These are phyloP conservation scores for Quercus lobata DNA, from an alignment of 331 rosid genomes.

Conservation along the genomic window DNA sequence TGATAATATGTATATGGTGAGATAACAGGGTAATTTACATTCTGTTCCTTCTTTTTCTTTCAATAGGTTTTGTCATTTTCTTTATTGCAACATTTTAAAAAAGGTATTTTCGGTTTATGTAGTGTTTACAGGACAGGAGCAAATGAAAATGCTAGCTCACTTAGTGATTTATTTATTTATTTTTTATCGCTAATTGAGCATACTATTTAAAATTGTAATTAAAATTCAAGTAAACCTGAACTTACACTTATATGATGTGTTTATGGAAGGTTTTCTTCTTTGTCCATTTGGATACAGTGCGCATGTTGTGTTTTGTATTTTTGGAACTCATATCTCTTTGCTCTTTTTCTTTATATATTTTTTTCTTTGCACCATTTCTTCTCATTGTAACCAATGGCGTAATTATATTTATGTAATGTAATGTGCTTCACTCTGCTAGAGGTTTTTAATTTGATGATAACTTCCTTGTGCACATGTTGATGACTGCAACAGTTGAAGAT, in stretches of 20 bases:
- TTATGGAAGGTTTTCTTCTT: not conserved
- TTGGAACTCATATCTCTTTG: not conserved
- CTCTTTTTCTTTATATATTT: too few relatives aligned
- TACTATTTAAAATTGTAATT: not conserved
- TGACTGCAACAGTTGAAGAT: not conserved
- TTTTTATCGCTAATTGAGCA: not conserved
- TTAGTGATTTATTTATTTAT: not conserved
- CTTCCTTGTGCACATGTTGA: not conserved
- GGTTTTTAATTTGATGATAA: not conserved
- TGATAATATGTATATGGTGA: conserved; percentile 41
- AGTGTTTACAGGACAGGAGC: not conserved
- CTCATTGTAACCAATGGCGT: too few relatives aligned
- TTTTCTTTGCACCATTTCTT: too few relatives aligned
- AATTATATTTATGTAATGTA: too few relatives aligned
- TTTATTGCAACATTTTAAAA: not conserved
- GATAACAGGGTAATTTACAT: conserved; percentile 27
- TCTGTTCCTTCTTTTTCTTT: not conserved
- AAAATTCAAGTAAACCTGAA: not conserved
- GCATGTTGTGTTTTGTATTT: not conserved
- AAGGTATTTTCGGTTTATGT: not conserved
- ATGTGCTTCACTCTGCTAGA: too few relatives aligned
- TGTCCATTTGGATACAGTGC: not conserved
- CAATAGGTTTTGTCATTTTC: not conserved
- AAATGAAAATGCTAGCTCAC: not conserved
- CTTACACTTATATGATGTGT: not conserved